Evolutionary conservation across 2,329 filamentous ascomycete genomes (phyloP).

Genomic region (Myrmaecium sp.): DNA sequence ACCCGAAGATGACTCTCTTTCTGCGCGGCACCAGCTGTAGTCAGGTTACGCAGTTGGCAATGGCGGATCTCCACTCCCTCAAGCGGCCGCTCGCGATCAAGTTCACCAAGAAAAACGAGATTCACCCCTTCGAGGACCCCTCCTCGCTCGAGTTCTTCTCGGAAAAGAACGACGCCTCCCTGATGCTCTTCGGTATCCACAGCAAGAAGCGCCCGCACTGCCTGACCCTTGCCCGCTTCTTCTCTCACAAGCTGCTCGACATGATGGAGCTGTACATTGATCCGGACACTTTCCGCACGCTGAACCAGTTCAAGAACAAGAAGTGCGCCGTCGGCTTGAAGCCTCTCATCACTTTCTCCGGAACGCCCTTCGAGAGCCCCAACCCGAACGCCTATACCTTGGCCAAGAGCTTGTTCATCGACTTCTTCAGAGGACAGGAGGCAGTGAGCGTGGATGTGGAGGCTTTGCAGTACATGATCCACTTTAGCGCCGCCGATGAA

Average conservation of each 20-base stretch:
- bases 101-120: slow-evolving; percentile 92
- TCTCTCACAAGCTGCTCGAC: slow-evolving; percentile 75
- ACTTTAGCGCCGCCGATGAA: slow-evolving; percentile 52
- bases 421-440: slow-evolving; percentile 78
- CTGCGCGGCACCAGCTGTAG: slow-evolving; percentile 77
- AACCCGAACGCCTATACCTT: slow-evolving; percentile 65
- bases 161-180: slow-evolving; percentile 82
- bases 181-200: slow-evolving; percentile 69
- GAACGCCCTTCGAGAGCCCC: slow-evolving; percentile 71
- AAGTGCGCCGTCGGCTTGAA: slow-evolving; percentile 59
- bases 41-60: slow-evolving; percentile 63
- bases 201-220: slow-evolving; percentile 94
- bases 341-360: slow-evolving; percentile 82
- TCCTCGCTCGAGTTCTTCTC: slow-evolving; percentile 86
- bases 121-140: slow-evolving; percentile 86
- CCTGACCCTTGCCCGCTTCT: slow-evolving; percentile 67
- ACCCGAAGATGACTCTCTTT: slow-evolving; percentile 78
- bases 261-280: slow-evolving; percentile 87
- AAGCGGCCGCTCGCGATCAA: slow-evolving; percentile 74
- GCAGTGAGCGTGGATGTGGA: slow-evolving; percentile 80
- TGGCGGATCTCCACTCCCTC: slow-evolving; percentile 71
- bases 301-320: slow-evolving; percentile 54
- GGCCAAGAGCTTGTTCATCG: slow-evolving; percentile 71
- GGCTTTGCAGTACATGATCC: slow-evolving; percentile 80
- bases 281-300: slow-evolving; percentile 49